Evolutionary conservation across 495 filamentous ascomycete species (phyloP), one percentile per base, ranked within the genome.

Genomic region (Tuber umbilicatum): DNA sequence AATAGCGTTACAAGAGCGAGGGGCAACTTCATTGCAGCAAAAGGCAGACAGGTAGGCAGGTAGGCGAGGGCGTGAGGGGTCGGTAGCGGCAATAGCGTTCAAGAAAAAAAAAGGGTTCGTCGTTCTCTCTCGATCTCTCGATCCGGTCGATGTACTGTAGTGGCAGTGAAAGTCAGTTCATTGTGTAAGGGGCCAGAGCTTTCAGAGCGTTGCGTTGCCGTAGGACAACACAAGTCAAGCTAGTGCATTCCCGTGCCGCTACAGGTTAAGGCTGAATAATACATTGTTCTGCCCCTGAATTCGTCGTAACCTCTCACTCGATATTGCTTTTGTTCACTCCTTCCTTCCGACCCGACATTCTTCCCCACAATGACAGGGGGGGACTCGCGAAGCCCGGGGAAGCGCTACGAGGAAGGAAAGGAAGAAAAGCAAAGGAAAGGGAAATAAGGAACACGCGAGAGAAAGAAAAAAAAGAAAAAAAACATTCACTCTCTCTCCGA

Each of bases 1-100:
- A 88, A 79, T 76, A 89, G 80, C 75, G 85, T 73, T 69, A 88
- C 73, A 31, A 86, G 82, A 73, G 87, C 76, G 70, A 89, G 80
- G 72, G 83, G 79, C 68, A 88, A 82, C 70, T 81, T 81, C 80
- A 81, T 81, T 35, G 72, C 55, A 31, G 55, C 14, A 31, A 17
- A 64, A 64, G 55, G 55, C 31, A 64, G 27, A 4, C 27, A 31
- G 50, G 50, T 60, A 16, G n/a, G 47, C n/a, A n/a, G 47, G n/a
- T 50, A 10, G 5, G 47, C 2, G 23, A 19, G 45, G 47, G 47
- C 23, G 23, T 9, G 47, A 14, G 47, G 47, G 23, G 47, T 55
- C n/a, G 23, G 47, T 55, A 55, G 9, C 47, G 21, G 10, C 21
- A 9, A 12, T 17, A 16, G 50, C n/a, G 47, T 50, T 50, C 7